Evolutionary conservation across 768 basidiomycete species (phyloP), one percentile per base, ranked within the genome.

Genomic region (Russula ochroleuca): DNA sequence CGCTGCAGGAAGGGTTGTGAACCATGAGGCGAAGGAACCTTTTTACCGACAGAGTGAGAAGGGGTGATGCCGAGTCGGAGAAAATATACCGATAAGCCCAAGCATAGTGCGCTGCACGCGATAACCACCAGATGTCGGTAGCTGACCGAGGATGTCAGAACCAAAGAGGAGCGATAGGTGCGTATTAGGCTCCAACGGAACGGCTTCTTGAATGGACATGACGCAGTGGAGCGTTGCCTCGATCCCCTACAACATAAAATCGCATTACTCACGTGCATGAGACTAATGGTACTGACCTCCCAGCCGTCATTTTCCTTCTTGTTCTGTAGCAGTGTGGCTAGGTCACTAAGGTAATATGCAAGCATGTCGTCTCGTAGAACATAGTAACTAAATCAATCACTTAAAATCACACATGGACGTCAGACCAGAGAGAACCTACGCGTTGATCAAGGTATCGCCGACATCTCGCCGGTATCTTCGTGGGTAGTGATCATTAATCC

Each of bases 171-270:
- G 80, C 25, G 77, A 72, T 3, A 94, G 77, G 53, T 85, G 80
- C 0, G 75, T 71, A 57, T 81, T 81, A 59, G 81, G 78, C 43
- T 83, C 81, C 1, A 84, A 67, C 3, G 85, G 86, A 6, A 95
- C 79, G 0, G 93, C 92, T 78, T 98, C 95, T 69, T 95, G 91
- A 10, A 94, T 80, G 7, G 88, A 88, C 77, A 87, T 86, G 43
- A 96, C 80, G 70, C 91, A 94, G 70, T 95, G 91, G 8, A 98
- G 73, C 0, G 87, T 87, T 2, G 90, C 90, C 74, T 98, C 95
- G 43, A 94, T 81, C 63, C 91, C 87, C 92, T 96, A 17, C 33
- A 13, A 66, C 17, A 40, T 38, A 23, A 28, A 61, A n/a, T n/a
- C 1, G 9, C 17, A 28, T 38, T 5, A 10, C 33, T 15, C 71